phyloP scores from a whole-genome alignment of 495 filamentous ascomycete species.

The Daldinia concentrica region DNA sequence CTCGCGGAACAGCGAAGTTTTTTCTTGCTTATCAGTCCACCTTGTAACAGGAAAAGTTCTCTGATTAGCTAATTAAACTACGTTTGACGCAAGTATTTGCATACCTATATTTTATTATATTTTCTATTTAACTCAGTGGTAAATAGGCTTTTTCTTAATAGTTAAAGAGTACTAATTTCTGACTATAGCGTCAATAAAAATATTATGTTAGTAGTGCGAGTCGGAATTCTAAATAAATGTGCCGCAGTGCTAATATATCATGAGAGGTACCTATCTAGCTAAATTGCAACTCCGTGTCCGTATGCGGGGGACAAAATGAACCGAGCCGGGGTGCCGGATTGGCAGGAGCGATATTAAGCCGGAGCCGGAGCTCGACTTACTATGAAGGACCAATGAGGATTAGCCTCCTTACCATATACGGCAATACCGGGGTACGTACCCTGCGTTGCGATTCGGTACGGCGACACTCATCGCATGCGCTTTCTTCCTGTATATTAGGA shows the following conservation, averaged over 20 bases:
- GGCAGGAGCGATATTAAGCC: background rate
- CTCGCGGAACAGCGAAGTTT: too few relatives aligned
- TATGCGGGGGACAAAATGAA: slow-evolving; percentile 6
- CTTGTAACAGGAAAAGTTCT: too few relatives aligned
- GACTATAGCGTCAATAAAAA: too few relatives aligned
- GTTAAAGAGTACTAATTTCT: too few relatives aligned
- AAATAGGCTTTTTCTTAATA: too few relatives aligned
- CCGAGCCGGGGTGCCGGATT: background rate
- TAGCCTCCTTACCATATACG: slow-evolving; percentile 3
- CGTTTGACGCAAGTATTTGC: too few relatives aligned
- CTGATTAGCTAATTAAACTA: too few relatives aligned
- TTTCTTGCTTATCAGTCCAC: too few relatives aligned
- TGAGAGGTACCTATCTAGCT: too few relatives aligned
- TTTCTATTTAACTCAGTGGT: too few relatives aligned
- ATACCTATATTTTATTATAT: too few relatives aligned
- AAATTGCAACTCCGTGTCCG: background rate
- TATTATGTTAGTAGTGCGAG: background rate
- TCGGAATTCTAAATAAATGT: background rate
- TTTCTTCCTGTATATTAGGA: background rate
- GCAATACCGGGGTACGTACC: slow-evolving; percentile 16
- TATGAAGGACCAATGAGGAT: background rate
- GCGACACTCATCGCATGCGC: background rate
- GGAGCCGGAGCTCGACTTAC: background rate
- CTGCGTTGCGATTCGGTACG: background rate
- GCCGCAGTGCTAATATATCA: background rate